Conservation (phyloP, 108 stramenopile species). For the Epithemia pelagica region DNA sequence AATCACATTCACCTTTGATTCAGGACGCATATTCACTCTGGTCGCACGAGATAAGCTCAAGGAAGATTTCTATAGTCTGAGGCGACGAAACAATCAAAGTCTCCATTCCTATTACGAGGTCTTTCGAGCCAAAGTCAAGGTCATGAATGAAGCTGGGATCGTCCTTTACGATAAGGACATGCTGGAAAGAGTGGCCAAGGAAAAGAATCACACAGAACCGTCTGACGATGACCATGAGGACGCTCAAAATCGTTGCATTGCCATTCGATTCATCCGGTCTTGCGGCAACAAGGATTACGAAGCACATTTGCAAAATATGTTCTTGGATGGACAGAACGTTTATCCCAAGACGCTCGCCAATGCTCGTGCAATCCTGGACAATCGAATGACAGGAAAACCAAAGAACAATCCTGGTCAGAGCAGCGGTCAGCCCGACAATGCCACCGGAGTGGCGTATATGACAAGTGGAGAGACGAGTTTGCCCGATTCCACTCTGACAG, state of each 20-base stretch:
- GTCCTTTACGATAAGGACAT: neutral
- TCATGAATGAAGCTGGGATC: neutral
- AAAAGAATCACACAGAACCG: neutral
- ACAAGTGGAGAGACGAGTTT: no score
- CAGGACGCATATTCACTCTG: constrained; percentile 11
- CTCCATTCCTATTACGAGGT: neutral
- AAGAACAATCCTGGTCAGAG: no score
- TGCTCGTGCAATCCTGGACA: constrained; percentile 12
- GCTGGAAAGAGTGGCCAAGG: neutral
- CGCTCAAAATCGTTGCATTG: constrained; percentile 11
- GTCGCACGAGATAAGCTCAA: constrained; percentile 12
- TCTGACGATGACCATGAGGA: neutral
- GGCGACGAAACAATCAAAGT: neutral
- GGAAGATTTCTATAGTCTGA: constrained; percentile 5
- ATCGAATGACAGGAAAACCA: no score
- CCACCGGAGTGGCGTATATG: no score
- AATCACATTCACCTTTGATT: neutral
- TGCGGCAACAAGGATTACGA: constrained; percentile 14
- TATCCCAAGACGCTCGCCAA: constrained; percentile 25
- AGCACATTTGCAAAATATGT: constrained; percentile 10
- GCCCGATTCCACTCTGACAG: no score
- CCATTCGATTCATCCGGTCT: constrained; percentile 13
- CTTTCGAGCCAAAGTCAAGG: constrained; percentile 7
- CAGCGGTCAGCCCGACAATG: no score
- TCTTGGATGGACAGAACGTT: constrained; percentile 7